These are phyloP conservation scores for Graphilbum sp. DNA, from an alignment of 2,329 filamentous ascomycete species.

Conservation along the genomic window DNA sequence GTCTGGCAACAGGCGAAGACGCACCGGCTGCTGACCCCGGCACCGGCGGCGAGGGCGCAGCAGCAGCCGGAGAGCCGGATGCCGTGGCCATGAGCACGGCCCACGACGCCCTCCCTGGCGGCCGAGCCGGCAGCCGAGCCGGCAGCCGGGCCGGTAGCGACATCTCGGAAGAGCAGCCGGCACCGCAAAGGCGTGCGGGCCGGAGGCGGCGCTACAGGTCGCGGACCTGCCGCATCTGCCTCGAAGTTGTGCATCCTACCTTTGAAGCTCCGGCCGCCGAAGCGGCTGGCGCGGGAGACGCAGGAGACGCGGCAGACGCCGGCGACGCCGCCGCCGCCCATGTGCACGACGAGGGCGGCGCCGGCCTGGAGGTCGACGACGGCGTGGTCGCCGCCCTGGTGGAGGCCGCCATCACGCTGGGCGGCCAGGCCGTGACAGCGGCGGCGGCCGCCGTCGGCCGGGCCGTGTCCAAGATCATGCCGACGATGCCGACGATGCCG, in stretches of 20 bases:
- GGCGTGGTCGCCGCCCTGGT: not conserved
- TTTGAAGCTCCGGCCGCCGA: conserved; percentile 19
- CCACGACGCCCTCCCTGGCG: too few species aligned
- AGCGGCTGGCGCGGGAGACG: conserved; percentile 8
- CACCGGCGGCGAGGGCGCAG: too few species aligned
- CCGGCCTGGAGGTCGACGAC: not conserved
- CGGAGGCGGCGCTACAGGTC: conserved; percentile 42
- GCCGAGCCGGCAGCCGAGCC: too few species aligned
- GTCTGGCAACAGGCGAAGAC: too few species aligned
- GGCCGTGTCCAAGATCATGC: conserved; percentile 10
- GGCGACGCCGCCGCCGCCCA: not conserved
- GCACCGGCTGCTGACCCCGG: too few species aligned
- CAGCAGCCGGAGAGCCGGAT: too few species aligned
- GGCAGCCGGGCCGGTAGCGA: too few species aligned
- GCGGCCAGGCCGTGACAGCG: not conserved
- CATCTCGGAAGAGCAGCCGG: too few species aligned
- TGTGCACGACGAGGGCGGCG: not conserved
- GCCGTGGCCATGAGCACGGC: too few species aligned
- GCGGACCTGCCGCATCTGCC: conserved; percentile 75
- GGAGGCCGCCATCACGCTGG: not conserved
- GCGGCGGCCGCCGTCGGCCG: not conserved
- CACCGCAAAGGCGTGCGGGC: too few species aligned
- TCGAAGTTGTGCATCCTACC: conserved; percentile 46
- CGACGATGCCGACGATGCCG: conserved; percentile 7
- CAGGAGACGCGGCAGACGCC: not conserved